Conservation (phyloP, 2,329 filamentous ascomycete species). For the Colletotrichum euphorbiae region DNA sequence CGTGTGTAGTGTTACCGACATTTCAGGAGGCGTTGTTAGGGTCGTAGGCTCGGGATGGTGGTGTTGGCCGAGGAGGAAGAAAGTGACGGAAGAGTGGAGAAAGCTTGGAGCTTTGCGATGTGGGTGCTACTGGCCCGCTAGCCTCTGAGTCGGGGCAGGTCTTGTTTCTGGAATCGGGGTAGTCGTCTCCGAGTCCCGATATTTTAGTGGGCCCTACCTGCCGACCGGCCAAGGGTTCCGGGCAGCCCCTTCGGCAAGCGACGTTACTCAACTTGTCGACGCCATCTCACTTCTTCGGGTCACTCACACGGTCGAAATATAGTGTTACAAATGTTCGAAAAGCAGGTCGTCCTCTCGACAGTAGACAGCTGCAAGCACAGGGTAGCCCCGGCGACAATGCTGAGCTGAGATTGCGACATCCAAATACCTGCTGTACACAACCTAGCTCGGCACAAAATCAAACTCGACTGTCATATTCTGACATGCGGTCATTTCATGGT, state of each 20-base stretch:
- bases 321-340: too few species aligned
- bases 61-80: background rate
- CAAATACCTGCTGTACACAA: too few species aligned
- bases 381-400: too few species aligned
- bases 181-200: constrained; percentile 25
- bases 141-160: background rate
- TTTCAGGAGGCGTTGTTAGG: constrained; percentile 44
- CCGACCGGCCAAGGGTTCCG: background rate
- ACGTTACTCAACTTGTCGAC: too few species aligned
- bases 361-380: too few species aligned
- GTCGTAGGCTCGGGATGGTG: background rate
- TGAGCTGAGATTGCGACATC: too few species aligned
- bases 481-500: too few species aligned
- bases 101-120: constrained; percentile 30
- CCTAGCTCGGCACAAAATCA: too few species aligned
- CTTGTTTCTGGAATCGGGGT: constrained; percentile 1
- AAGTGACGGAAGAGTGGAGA: background rate
- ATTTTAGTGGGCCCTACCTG: background rate
- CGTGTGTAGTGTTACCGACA: constrained; percentile 85
- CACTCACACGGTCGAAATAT: too few species aligned
- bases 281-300: too few species aligned
- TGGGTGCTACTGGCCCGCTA: constrained; percentile 1
- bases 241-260: background rate
- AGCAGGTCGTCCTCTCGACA: too few species aligned
- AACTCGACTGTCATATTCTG: too few species aligned